Conservation (phyloP, 2,329 filamentous ascomycete species). For the Sphaerulina musiva region DNA sequence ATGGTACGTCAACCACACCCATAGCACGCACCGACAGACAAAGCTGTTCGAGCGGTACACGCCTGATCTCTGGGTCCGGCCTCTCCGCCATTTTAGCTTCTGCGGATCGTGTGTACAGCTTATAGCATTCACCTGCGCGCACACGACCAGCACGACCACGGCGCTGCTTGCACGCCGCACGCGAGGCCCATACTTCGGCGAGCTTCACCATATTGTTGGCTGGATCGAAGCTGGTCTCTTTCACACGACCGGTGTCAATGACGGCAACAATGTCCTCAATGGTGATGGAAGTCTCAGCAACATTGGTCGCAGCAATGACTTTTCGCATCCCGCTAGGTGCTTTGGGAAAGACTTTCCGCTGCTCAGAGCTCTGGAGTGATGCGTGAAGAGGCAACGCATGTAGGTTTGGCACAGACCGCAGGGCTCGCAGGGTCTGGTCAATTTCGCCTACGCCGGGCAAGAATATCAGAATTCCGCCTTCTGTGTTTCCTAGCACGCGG, state of each 20-base stretch:
- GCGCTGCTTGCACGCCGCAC: slow-evolving; percentile 88
- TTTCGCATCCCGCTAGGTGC: slow-evolving; percentile 78
- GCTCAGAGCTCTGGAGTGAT: slow-evolving; percentile 79
- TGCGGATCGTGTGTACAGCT: slow-evolving; percentile 81
- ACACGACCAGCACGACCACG: slow-evolving; percentile 91
- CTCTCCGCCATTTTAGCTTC: slow-evolving; percentile 80
- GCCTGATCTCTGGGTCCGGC: slow-evolving; percentile 86
- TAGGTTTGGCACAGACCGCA: slow-evolving; percentile 59
- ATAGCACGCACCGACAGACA: slow-evolving; percentile 93
- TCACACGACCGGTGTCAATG: slow-evolving; percentile 90
- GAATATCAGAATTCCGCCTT: slow-evolving; percentile 92
- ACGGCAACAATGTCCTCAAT: slow-evolving; percentile 96
- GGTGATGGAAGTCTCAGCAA: slow-evolving; percentile 96
- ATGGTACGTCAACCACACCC: slow-evolving; percentile 75
- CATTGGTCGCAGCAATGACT: slow-evolving; percentile 90
- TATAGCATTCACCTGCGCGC: slow-evolving; percentile 85
- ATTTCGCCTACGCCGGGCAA: slow-evolving; percentile 90
- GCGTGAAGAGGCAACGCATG: slow-evolving; percentile 86
- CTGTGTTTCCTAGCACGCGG: slow-evolving; percentile 61
- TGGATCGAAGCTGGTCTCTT: slow-evolving; percentile 91
- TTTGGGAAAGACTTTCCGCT: slow-evolving; percentile 74
- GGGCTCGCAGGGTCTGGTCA: slow-evolving; percentile 64
- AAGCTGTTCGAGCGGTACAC: slow-evolving; percentile 88
- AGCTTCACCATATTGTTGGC: slow-evolving; percentile 90
- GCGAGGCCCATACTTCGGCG: slow-evolving; percentile 90